A percentile compares a stretch with the other conserved stretches of the same genome.
These are phyloP conservation scores for Naganishia friedmannii DNA, from an alignment of 768 basidiomycete species.

Conservation along the genomic window DNA sequence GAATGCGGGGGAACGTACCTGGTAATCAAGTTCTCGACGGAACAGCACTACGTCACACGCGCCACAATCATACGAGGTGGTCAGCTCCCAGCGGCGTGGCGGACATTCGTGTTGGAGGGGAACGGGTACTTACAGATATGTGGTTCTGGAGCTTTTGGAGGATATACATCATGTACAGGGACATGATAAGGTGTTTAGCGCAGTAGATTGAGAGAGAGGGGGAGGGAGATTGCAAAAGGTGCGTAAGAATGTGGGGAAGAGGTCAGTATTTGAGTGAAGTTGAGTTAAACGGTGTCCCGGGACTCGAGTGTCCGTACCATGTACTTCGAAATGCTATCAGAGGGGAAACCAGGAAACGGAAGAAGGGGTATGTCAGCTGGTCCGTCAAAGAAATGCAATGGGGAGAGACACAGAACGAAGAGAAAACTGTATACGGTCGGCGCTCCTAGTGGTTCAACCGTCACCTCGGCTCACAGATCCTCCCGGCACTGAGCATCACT, in stretches of 20 bases:
- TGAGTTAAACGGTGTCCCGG: slow-evolving; percentile 31
- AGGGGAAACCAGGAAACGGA: not conserved
- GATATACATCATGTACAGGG: not conserved
- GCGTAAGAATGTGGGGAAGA: not conserved
- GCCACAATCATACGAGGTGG: no score
- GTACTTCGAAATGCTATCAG: slow-evolving; percentile 84
- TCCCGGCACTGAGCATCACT: no score
- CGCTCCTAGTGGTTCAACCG: no score
- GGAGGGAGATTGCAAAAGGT: not conserved
- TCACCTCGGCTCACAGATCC: no score
- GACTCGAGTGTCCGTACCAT: slow-evolving; percentile 57
- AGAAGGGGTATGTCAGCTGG: not conserved
- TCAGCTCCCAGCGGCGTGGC: not conserved
- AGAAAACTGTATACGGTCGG: no score
- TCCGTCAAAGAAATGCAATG: not conserved
- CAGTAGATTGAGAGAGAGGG: not conserved
- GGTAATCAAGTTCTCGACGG: slow-evolving; percentile 43
- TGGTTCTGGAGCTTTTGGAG: slow-evolving; percentile 47
- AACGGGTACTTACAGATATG: slow-evolving; percentile 47
- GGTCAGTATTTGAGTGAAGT: slow-evolving; percentile 6
- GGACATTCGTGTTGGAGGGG: not conserved
- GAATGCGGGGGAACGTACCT: no score
- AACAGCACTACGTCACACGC: slow-evolving; percentile 43
- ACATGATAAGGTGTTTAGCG: slow-evolving; percentile 17
- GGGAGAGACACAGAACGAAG: no score